Conservation (phyloP, 768 basidiomycete species). For the Trametes elegans region DNA sequence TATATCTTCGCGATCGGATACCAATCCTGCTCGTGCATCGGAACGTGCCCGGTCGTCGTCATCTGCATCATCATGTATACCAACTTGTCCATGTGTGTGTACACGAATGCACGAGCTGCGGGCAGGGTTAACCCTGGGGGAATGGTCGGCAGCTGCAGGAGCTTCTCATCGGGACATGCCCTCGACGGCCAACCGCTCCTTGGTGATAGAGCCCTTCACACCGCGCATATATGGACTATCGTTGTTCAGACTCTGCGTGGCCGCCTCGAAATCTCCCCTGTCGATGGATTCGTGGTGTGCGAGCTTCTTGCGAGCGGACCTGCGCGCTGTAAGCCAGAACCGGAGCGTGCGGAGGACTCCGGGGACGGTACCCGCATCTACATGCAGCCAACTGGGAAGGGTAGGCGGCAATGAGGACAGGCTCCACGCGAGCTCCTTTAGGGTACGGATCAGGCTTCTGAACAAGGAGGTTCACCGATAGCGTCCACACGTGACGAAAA, state of each 20-base stretch:
- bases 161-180: neutral
- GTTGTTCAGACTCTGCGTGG: too few relatives aligned
- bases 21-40: constrained; percentile 24
- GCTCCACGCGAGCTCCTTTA: neutral
- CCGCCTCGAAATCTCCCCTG: neutral
- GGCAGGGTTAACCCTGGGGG: neutral
- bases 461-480: too few relatives aligned
- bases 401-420: constrained; percentile 6
- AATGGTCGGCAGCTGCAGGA: neutral
- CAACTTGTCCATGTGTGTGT: neutral
- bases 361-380: constrained; percentile 7
- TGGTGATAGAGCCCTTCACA: too few relatives aligned
- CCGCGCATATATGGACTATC: too few relatives aligned
- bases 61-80: neutral
- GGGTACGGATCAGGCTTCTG: constrained; percentile 6
- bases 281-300: neutral
- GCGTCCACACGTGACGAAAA: too few relatives aligned
- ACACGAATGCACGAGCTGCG: neutral
- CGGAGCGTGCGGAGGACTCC: neutral
- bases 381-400: constrained; percentile 20
- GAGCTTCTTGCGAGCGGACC: constrained; percentile 3
- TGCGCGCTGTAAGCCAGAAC: neutral
- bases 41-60: neutral
- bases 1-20: constrained; percentile 24
- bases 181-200: neutral